Percentiles rank a stretch among this genome's conserved stretches.
These are phyloP conservation scores for Murraya paniculata DNA, from an alignment of 345 rosid species.

Conservation along the genomic window DNA sequence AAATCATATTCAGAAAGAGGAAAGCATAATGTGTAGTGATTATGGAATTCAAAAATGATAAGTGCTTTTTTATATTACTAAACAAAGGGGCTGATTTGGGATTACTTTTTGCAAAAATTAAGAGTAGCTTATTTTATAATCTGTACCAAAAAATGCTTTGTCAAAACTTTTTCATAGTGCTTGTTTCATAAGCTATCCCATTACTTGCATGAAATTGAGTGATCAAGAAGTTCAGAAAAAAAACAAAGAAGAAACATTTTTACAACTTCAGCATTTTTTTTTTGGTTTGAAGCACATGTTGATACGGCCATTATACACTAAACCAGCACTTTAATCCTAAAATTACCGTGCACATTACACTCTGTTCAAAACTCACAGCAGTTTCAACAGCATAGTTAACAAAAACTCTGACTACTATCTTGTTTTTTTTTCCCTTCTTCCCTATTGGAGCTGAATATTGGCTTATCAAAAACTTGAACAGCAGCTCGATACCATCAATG, in stretches of 20 bases:
- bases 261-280: not conserved
- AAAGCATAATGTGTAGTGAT: not conserved
- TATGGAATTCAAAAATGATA: not conserved
- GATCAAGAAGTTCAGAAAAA: not conserved
- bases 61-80: no score
- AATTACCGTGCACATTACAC: not conserved
- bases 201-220: not conserved
- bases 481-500: not conserved
- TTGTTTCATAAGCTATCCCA: no score
- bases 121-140: not conserved
- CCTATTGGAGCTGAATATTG: no score
- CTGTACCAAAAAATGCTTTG: no score
- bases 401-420: no score
- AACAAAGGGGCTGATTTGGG: not conserved
- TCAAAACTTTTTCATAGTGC: no score
- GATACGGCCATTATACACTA: not conserved
- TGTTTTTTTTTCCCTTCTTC: no score
- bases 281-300: no score
- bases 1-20: not conserved
- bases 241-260: no score
- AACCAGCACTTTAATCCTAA: not conserved
- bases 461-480: no score
- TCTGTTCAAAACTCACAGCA: no score
- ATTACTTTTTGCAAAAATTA: not conserved
- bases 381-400: not conserved